phyloP scores from a whole-genome alignment of 2,329 filamentous ascomycete genomes.

The Exutisphaerella laricina region DNA sequence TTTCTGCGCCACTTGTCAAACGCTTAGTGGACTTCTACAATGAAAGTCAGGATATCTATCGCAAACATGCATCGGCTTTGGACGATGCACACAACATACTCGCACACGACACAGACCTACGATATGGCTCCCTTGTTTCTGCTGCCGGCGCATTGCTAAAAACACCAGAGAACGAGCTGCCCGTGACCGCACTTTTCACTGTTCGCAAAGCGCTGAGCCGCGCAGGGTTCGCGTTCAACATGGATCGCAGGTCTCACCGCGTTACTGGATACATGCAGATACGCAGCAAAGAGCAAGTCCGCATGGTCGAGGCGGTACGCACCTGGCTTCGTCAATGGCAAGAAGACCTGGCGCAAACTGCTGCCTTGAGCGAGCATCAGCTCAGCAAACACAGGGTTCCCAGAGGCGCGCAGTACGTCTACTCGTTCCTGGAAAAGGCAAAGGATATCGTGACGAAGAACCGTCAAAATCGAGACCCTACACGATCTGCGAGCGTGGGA shows the following conservation, averaged over 20 bases:
- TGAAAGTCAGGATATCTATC: conserved; percentile 45
- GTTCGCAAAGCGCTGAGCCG: conserved; percentile 60
- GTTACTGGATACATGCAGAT: conserved; percentile 59
- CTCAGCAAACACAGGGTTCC: conserved; percentile 11
- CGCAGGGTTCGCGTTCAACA: conserved; percentile 58
- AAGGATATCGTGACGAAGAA: conserved; percentile 37
- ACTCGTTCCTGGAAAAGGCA: conserved; percentile 40
- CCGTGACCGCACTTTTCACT: conserved; percentile 54
- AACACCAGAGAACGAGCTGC: conserved; percentile 24
- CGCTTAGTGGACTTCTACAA: conserved; percentile 42
- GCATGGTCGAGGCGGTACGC: conserved; percentile 48
- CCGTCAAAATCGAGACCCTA: conserved; percentile 36
- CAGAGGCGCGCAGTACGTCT: conserved; percentile 28
- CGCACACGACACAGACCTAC: conserved; percentile 40
- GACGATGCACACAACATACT: conserved; percentile 47
- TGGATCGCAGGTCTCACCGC: conserved; percentile 45
- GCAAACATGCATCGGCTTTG: conserved; percentile 41
- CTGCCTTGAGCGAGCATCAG: conserved; percentile 16
- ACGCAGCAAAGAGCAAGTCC: conserved; percentile 50
- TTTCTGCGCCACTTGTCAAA: conserved; percentile 42
- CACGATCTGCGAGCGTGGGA: conserved; percentile 32
- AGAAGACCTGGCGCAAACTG: conserved; percentile 38
- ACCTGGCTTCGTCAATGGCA: conserved; percentile 51
- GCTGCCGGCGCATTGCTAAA: conserved; percentile 42
- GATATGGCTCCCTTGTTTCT: conserved; percentile 44